A percentile compares a stretch with the other conserved stretches of the same genome.
Conservation (phyloP, 2,329 filamentous ascomycete species). For the Chaetomium sp. region DNA sequence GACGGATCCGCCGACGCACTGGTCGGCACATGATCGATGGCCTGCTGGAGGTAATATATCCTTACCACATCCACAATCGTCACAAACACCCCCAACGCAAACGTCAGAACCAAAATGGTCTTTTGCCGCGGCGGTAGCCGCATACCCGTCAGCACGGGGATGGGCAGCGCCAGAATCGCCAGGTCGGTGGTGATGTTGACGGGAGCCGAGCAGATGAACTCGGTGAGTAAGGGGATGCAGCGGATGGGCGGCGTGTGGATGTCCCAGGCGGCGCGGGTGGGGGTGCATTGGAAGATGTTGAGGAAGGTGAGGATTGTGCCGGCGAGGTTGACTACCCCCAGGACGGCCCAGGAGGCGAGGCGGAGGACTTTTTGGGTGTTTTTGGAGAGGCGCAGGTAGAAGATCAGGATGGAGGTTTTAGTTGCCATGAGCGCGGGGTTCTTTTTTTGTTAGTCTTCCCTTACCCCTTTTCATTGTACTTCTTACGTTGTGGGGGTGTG, state of each 20-base stretch:
- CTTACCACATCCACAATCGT: constrained; percentile 82
- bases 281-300: constrained; percentile 80
- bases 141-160: constrained; percentile 84
- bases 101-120: constrained; percentile 77
- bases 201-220: constrained; percentile 70
- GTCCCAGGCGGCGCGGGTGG: constrained; percentile 63
- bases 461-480: background rate
- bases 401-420: constrained; percentile 87
- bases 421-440: constrained; percentile 86
- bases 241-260: constrained; percentile 28
- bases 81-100: constrained; percentile 80
- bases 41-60: constrained; percentile 82
- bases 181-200: constrained; percentile 90
- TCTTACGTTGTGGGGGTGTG: constrained; percentile 23
- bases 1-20: constrained; percentile 31
- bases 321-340: constrained; percentile 71
- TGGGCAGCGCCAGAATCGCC: constrained; percentile 77
- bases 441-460: constrained; percentile 34
- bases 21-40: constrained; percentile 42
- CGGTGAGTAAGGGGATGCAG: constrained; percentile 54
- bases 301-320: constrained; percentile 75
- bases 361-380: constrained; percentile 70
- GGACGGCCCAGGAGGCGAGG: constrained; percentile 72
- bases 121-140: constrained; percentile 79
- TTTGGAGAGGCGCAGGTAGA: constrained; percentile 78